Percentiles rank a stretch among this genome's conserved stretches.
Conservation (phyloP, 2,329 filamentous ascomycete species). For the Parascedosporium putredinis region DNA sequence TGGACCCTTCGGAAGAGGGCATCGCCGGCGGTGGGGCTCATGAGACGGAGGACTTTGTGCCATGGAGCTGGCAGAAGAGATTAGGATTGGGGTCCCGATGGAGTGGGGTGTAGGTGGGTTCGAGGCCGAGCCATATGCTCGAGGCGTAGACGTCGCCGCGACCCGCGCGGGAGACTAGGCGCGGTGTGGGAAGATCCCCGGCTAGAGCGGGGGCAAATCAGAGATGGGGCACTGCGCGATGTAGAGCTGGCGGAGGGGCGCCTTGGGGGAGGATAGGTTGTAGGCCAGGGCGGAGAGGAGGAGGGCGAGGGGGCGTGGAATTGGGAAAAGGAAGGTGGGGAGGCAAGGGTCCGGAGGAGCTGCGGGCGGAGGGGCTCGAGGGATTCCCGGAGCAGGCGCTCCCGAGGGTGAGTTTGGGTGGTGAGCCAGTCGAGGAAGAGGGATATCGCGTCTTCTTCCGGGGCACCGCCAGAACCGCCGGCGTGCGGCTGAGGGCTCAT, state of each 20-base stretch:
- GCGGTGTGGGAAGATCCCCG: conserved; percentile 57
- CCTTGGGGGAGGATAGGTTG: conserved; percentile 24
- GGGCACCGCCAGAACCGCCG: conserved; percentile 12
- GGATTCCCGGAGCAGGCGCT: not conserved
- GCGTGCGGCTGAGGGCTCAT: conserved; percentile 16
- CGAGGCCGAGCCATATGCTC: conserved; percentile 78
- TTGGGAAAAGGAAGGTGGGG: conserved; percentile 33
- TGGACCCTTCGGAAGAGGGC: conserved; percentile 49
- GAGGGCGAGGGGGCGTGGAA: conserved; percentile 53
- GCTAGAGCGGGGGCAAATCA: conserved; percentile 54
- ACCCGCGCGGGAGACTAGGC: conserved; percentile 50
- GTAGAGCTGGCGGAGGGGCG: conserved; percentile 48
- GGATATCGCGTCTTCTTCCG: not conserved
- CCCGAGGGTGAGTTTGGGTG: not conserved
- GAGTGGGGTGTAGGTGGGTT: conserved; percentile 80
- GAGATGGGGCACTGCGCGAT: conserved; percentile 71
- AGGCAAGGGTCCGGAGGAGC: conserved; percentile 13
- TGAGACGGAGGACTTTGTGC: conserved; percentile 64
- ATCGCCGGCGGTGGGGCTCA: conserved; percentile 53
- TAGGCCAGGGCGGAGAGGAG: conserved; percentile 48
- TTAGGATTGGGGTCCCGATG: conserved; percentile 95
- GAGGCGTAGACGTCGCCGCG: conserved; percentile 79
- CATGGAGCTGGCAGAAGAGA: conserved; percentile 72
- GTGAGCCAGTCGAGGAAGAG: conserved; percentile 20
- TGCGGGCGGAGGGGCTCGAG: conserved; percentile 11